These are phyloP conservation scores for Aspergillus funiculosus DNA, from an alignment of 495 filamentous ascomycete species.

Conservation along the genomic window DNA sequence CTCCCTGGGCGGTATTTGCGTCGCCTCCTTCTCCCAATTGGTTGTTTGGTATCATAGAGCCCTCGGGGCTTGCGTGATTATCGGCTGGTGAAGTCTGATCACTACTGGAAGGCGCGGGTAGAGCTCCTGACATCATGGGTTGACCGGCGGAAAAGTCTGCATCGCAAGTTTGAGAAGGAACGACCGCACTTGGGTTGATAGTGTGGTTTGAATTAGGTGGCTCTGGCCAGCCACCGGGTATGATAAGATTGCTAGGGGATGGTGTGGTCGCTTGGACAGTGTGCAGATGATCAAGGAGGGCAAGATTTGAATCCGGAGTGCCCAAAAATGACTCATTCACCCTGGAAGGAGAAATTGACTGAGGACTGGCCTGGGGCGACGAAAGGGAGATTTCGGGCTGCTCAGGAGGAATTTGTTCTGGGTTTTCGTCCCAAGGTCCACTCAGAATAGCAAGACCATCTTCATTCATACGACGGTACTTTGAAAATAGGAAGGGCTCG, in stretches of 20 bases:
- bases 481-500: not conserved
- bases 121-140: conserved; percentile 13
- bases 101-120: no score
- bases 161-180: no score
- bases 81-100: not conserved
- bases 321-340: not conserved
- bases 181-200: not conserved
- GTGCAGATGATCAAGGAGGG: not conserved
- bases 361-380: no score
- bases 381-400: not conserved
- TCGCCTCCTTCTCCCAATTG: not conserved
- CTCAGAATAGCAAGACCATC: not conserved
- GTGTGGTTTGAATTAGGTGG: not conserved
- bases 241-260: not conserved
- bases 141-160: no score
- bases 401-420: not conserved
- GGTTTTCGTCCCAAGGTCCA: not conserved
- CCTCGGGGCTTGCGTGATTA: not conserved
- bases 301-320: not conserved
- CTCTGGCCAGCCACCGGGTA: conserved; percentile 16
- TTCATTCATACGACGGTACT: conserved; percentile 14
- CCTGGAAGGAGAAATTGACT: no score
- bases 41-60: not conserved
- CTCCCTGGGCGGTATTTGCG: not conserved
- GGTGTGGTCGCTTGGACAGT: not conserved